A percentile compares a stretch with the other conserved stretches of the same genome.
These are phyloP conservation scores for Juncus inflexus DNA, from an alignment of 176 grass and related monocot genomes.

Conservation along the genomic window DNA sequence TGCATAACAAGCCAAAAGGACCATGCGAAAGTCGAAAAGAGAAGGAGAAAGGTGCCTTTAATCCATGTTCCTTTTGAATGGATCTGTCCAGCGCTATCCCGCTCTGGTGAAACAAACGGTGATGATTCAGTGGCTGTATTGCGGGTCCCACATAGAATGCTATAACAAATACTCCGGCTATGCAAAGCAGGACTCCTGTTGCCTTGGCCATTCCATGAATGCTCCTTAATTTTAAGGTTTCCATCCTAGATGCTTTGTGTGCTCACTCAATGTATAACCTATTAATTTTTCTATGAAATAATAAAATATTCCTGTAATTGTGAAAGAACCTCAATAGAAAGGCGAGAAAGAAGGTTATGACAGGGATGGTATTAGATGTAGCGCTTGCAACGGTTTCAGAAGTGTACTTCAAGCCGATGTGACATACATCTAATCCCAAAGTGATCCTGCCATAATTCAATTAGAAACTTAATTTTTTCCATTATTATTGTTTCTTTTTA, in stretches of 20 bases:
- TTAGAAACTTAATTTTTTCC: conserved; percentile 11
- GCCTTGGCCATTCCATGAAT: conserved; percentile 11
- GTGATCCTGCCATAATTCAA: conserved; percentile 40
- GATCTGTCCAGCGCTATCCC: neutral
- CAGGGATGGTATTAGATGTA: conserved; percentile 42
- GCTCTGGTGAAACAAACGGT: conserved; percentile 19
- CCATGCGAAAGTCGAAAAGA: conserved; percentile 45
- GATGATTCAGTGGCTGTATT: conserved; percentile 32
- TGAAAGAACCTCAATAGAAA: conserved; percentile 39
- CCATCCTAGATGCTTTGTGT: conserved; percentile 40
- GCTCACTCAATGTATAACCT: too few relatives aligned
- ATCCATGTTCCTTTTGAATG: conserved; percentile 38
- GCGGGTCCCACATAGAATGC: conserved; percentile 34
- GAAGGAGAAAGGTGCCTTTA: conserved; percentile 49
- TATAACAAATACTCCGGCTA: conserved; percentile 41
- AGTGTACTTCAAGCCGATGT: conserved; percentile 56
- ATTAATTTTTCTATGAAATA: too few relatives aligned
- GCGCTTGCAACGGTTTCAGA: conserved; percentile 53
- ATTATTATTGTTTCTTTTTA: neutral
- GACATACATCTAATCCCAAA: conserved; percentile 41
- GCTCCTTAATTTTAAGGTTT: conserved; percentile 38
- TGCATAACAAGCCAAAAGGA: conserved; percentile 66
- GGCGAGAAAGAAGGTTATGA: conserved; percentile 60
- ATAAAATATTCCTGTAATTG: conserved; percentile 3
- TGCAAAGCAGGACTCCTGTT: conserved; percentile 37